Conservation (phyloP, 345 rosid genomes). For the Fremontodendron californicum region DNA sequence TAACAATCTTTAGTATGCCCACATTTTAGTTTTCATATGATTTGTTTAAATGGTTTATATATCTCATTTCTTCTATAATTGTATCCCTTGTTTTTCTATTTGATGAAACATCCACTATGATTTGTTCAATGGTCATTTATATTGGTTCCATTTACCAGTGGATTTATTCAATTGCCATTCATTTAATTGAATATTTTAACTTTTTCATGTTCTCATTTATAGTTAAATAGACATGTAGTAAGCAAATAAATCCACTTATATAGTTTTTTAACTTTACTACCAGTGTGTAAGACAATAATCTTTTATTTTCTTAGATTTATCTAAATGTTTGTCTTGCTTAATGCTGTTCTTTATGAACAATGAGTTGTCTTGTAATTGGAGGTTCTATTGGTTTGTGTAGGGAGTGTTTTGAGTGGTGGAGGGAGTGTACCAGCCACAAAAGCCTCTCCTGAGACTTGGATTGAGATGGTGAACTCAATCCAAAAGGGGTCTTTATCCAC, state of each 20-base stretch:
- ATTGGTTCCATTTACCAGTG: background rate
- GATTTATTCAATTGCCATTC: background rate
- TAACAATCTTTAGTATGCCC: no score
- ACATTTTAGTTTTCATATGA: no score
- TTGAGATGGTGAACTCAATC: constrained; percentile 58
- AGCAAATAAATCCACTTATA: background rate
- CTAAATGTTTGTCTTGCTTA: background rate
- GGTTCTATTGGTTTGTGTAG: constrained; percentile 26
- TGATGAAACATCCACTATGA: background rate
- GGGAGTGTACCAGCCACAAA: constrained; percentile 63
- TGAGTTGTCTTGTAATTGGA: no score
- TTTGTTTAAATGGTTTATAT: no score
- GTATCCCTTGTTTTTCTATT: background rate
- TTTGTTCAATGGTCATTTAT: no score
- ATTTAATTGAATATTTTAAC: background rate
- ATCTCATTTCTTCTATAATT: background rate
- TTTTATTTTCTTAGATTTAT: background rate
- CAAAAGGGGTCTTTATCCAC: constrained; percentile 65
- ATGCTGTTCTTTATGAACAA: background rate
- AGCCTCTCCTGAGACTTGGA: constrained; percentile 65
- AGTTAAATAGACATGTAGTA: background rate
- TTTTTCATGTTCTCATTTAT: background rate
- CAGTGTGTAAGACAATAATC: no score
- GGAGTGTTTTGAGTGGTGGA: constrained; percentile 90
- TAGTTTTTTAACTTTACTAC: no score